These are phyloP conservation scores for Boletus smithii DNA, from an alignment of 1,284 basidiomycete genomes.

Conservation along the genomic window DNA sequence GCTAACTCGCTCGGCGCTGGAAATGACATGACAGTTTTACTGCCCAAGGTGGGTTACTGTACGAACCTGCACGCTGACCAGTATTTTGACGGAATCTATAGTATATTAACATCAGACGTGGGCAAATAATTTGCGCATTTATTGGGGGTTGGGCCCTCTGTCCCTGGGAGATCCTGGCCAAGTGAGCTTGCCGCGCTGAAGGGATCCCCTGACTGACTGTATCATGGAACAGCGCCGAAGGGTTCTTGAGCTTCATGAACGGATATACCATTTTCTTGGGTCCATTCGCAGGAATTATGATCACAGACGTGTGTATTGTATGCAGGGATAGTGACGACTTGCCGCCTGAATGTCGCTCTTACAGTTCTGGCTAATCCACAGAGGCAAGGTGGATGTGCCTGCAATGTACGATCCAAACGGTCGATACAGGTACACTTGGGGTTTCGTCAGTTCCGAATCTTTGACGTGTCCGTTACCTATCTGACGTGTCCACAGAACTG, in stretches of 20 bases:
- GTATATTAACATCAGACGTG: constrained; percentile 54
- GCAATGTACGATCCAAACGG: constrained; percentile 70
- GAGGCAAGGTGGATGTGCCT: constrained; percentile 62
- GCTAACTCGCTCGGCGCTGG: constrained; percentile 63
- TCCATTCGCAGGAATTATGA: constrained; percentile 72
- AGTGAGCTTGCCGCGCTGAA: constrained; percentile 23
- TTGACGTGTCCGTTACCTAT: neutral
- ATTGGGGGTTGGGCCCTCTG: constrained; percentile 55
- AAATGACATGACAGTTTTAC: constrained; percentile 61
- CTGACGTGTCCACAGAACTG: constrained; percentile 53
- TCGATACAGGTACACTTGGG: constrained; percentile 60
- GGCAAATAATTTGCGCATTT: constrained; percentile 61
- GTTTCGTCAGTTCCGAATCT: constrained; percentile 47
- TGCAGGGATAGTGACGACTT: neutral
- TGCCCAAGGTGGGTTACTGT: constrained; percentile 34
- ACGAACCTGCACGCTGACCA: neutral
- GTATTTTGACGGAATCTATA: constrained; percentile 6
- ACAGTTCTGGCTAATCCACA: constrained; percentile 70
- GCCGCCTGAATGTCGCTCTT: neutral
- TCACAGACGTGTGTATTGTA: constrained; percentile 54
- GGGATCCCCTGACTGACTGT: neutral
- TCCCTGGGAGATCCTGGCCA: constrained; percentile 58
- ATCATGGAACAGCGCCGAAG: constrained; percentile 37
- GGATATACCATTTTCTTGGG: constrained; percentile 74
- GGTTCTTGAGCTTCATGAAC: constrained; percentile 57